A percentile compares a stretch with the other conserved stretches of the same genome.
Evolutionary conservation across 164 flowering plant species (phyloP).

Genomic region (Piper longum): DNA sequence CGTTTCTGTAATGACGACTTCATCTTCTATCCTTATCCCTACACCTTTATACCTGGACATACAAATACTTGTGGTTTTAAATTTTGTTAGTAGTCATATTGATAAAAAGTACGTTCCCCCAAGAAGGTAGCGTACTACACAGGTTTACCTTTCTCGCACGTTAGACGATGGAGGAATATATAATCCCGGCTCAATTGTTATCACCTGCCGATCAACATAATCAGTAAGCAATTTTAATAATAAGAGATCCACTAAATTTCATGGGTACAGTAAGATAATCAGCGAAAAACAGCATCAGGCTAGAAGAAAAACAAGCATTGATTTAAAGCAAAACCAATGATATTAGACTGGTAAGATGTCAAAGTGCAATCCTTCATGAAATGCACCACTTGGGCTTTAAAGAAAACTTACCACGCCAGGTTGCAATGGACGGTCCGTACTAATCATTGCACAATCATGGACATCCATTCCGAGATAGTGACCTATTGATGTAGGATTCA

Average conservation of each 20-base stretch:
- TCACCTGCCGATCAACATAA: conserved; percentile 34
- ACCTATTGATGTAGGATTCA: conserved; percentile 94
- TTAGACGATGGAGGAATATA: conserved; percentile 56
- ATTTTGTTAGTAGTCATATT: not conserved
- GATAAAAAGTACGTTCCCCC: not conserved
- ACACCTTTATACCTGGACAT: conserved; percentile 56
- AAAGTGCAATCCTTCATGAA: not conserved
- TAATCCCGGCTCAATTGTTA: conserved; percentile 95
- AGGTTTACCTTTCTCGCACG: conserved; percentile 54
- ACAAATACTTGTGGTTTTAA: not conserved
- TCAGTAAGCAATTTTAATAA: not conserved
- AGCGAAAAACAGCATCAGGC: too few species aligned
- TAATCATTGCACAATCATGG: conserved; percentile 61
- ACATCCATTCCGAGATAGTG: conserved; percentile 99
- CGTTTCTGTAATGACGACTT: conserved; percentile 78
- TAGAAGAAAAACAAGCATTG: too few species aligned
- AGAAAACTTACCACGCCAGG: conserved; percentile 82
- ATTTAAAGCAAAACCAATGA: not conserved
- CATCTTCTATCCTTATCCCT: conserved; percentile 94
- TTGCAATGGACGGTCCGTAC: conserved; percentile 56
- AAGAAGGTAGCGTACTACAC: not conserved
- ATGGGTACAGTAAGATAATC: too few species aligned
- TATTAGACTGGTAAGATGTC: not conserved
- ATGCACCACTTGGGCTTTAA: not conserved
- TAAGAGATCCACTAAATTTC: not conserved